phyloP scores from a whole-genome alignment of 306 rosid genomes.

The Hylodesmum podocarpum region DNA sequence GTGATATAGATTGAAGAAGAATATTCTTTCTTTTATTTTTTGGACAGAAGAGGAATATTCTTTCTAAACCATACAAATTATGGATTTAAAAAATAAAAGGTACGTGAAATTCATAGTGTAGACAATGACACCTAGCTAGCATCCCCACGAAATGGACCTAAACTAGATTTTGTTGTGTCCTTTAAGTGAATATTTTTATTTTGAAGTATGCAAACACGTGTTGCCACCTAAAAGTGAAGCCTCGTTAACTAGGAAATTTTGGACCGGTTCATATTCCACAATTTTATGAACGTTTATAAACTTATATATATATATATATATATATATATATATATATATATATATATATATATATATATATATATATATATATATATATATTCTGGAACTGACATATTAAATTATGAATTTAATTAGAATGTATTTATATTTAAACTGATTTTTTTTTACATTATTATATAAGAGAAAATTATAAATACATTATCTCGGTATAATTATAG shows the following conservation, averaged over 20 bases:
- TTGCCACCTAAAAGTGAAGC: not conserved
- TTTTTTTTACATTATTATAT: not conserved
- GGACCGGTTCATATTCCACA: not conserved
- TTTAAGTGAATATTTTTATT: not conserved
- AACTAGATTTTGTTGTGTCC: not conserved
- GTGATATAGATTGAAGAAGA: constrained; percentile 3
- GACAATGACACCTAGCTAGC: constrained; percentile 7
- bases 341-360: not conserved
- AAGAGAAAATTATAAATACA: not conserved
- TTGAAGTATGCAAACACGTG: not conserved
- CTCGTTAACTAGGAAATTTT: not conserved
- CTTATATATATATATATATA: not conserved
- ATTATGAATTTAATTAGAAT: not conserved
- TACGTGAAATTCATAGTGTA: not conserved
- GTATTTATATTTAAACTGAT: not conserved
- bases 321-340: not conserved
- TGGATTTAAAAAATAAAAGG: not conserved
- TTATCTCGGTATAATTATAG: too few relatives aligned
- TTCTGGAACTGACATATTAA: too few relatives aligned
- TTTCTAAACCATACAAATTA: constrained; percentile 28
- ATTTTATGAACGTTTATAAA: not conserved
- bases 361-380: not conserved
- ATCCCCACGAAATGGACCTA: constrained; percentile 7
- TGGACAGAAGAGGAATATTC: too few relatives aligned
- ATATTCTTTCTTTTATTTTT: constrained; percentile 31